Conservation (phyloP, 352 stramenopile species). For the Pythium volutum region DNA sequence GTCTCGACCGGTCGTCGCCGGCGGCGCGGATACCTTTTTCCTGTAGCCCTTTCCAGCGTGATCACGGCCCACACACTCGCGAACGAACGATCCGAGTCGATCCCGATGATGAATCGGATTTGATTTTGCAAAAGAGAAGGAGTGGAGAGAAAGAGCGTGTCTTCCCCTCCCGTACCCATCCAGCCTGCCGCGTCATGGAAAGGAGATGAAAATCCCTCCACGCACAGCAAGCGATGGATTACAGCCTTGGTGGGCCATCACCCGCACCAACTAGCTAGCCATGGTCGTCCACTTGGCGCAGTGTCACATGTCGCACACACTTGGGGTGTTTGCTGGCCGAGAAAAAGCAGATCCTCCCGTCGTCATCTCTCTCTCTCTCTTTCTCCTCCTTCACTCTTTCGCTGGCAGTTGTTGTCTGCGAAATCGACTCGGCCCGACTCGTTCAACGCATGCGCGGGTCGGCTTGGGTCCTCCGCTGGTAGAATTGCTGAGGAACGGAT, state of each 20-base stretch:
- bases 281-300: constrained; percentile 27
- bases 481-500: too few species aligned
- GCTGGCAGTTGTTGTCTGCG: constrained; percentile 2
- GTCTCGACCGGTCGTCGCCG: background rate
- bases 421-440: background rate
- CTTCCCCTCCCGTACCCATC: constrained; percentile 2
- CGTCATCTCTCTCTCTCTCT: background rate
- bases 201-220: background rate
- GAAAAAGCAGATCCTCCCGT: background rate
- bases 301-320: constrained; percentile 2
- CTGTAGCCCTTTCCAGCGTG: constrained; percentile 2
- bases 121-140: constrained; percentile 1
- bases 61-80: constrained; percentile 2
- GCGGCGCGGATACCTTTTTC: background rate
- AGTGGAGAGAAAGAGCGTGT: background rate
- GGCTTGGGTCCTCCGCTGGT: too few species aligned
- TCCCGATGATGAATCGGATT: constrained; percentile 32
- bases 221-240: constrained; percentile 40
- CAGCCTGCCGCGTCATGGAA: background rate
- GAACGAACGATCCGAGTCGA: constrained; percentile 27
- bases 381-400: background rate
- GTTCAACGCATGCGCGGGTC: too few species aligned
- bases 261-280: constrained; percentile 60
- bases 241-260: constrained; percentile 83
- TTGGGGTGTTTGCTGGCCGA: background rate